Evolutionary conservation across 768 basidiomycete genomes (phyloP).

Genomic region (Asterophora lycoperdoides): DNA sequence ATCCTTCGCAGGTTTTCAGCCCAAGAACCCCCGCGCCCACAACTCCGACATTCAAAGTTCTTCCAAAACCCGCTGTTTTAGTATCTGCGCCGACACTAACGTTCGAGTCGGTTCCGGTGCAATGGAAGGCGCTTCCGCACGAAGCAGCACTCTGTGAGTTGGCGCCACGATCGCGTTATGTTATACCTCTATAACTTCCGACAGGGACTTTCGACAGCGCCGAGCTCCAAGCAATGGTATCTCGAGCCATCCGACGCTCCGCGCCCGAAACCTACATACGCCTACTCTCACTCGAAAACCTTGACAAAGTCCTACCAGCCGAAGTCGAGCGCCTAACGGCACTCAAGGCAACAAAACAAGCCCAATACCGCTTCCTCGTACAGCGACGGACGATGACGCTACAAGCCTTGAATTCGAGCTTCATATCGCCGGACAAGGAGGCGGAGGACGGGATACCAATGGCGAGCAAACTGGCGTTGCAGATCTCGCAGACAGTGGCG

Average conservation of each 20-base stretch:
- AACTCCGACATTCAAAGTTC: conserved; percentile 11
- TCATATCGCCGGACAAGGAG: conserved; percentile 31
- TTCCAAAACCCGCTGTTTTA: conserved; percentile 31
- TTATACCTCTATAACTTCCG: conserved; percentile 3
- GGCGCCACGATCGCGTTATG: neutral
- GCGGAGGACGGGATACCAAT: conserved; percentile 35
- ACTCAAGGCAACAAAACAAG: conserved; percentile 51
- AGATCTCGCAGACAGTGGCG: conserved; percentile 56
- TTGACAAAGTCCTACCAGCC: conserved; percentile 54
- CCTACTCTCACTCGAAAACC: conserved; percentile 55
- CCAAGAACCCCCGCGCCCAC: neutral
- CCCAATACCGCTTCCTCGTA: conserved; percentile 64
- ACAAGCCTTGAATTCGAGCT: conserved; percentile 60
- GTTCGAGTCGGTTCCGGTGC: conserved; percentile 54
- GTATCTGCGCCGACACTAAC: conserved; percentile 46
- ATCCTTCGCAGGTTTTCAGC: neutral
- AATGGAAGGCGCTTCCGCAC: conserved; percentile 65
- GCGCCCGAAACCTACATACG: conserved; percentile 69
- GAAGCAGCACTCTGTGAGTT: conserved; percentile 59
- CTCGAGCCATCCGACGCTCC: conserved; percentile 64
- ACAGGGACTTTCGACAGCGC: conserved; percentile 55
- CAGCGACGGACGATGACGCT: conserved; percentile 66
- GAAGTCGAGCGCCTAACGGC: conserved; percentile 56
- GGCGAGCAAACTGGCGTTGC: conserved; percentile 42
- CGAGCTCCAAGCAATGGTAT: conserved; percentile 68